Conservation (phyloP, 202 grass and related monocot genomes). For the Panicum hallii region DNA sequence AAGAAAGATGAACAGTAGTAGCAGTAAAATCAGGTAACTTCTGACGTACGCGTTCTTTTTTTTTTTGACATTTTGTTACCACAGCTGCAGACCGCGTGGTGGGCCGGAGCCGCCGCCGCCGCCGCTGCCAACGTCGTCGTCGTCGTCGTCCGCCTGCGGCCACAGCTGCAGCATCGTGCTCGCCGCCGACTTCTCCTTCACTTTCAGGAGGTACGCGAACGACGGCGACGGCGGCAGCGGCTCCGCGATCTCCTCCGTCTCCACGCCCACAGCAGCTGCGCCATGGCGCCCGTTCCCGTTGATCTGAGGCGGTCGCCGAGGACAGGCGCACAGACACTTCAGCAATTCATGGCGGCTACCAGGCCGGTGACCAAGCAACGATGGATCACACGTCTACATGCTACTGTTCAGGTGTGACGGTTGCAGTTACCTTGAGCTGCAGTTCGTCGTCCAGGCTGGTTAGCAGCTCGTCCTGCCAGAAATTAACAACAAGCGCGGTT, state of each 20-base stretch:
- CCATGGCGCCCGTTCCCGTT: not conserved
- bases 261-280: not conserved
- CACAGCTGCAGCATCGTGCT: slow-evolving; percentile 56
- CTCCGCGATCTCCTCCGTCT: not conserved
- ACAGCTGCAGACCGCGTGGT: slow-evolving; percentile 40
- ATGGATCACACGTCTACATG: not conserved
- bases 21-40: not conserved
- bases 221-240: not conserved
- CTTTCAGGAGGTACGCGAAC: slow-evolving; percentile 33
- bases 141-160: slow-evolving; percentile 37
- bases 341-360: not conserved
- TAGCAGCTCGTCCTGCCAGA: slow-evolving; percentile 40
- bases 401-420: not conserved
- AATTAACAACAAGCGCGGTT: too few species aligned
- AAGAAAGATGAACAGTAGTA: not conserved
- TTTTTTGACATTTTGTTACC: slow-evolving; percentile 5
- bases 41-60: not conserved
- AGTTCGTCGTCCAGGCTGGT: slow-evolving; percentile 26
- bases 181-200: slow-evolving; percentile 33
- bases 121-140: not conserved
- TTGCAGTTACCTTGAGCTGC: slow-evolving; percentile 34
- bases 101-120: slow-evolving; percentile 20
- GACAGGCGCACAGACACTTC: not conserved
- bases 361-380: not conserved
- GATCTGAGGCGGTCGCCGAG: not conserved